Percentiles rank a stretch among this genome's conserved stretches.
phyloP scores from a whole-genome alignment of 148 eudicot genomes.

The Camellia sinensis region DNA sequence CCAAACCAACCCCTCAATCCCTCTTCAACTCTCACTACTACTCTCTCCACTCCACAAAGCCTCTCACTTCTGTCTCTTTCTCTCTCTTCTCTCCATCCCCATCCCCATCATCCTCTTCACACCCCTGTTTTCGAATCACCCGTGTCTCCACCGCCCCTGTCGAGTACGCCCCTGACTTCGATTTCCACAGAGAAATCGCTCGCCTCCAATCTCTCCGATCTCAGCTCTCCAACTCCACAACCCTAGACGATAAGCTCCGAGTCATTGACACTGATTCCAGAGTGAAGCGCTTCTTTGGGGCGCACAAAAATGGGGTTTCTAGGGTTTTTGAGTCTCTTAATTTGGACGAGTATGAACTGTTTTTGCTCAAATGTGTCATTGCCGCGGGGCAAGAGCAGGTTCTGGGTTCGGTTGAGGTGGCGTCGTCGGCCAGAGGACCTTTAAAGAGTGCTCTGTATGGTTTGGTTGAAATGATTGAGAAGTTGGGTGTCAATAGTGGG shows the following conservation, averaged over 20 bases:
- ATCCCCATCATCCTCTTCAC: neutral
- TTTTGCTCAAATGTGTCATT: conserved; percentile 75
- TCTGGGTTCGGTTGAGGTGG: conserved; percentile 27
- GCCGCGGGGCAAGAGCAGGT: conserved; percentile 84
- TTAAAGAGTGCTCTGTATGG: conserved; percentile 65
- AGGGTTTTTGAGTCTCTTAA: conserved; percentile 39
- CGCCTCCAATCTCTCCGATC: conserved; percentile 40
- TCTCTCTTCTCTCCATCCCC: conserved; percentile 10
- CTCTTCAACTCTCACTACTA: conserved; percentile 12
- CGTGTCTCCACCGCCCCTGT: conserved; percentile 69
- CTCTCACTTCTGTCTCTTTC: conserved; percentile 12
- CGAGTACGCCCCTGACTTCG: conserved; percentile 53
- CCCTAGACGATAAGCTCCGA: conserved; percentile 28
- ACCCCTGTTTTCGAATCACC: conserved; percentile 3
- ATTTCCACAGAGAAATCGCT: conserved; percentile 44
- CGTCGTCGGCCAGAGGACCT: conserved; percentile 33
- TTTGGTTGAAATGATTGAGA: conserved; percentile 79
- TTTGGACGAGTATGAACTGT: conserved; percentile 53
- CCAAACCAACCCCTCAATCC: conserved; percentile 23
- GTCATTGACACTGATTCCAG: conserved; percentile 49
- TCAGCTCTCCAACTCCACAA: conserved; percentile 26
- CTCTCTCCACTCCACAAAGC: conserved; percentile 5
- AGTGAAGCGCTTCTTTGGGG: conserved; percentile 45
- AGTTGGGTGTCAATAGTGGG: conserved; percentile 51
- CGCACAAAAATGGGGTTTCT: conserved; percentile 19